These are phyloP conservation scores for Nitzschia sp. DNA, from an alignment of 108 stramenopile species.

Conservation along the genomic window DNA sequence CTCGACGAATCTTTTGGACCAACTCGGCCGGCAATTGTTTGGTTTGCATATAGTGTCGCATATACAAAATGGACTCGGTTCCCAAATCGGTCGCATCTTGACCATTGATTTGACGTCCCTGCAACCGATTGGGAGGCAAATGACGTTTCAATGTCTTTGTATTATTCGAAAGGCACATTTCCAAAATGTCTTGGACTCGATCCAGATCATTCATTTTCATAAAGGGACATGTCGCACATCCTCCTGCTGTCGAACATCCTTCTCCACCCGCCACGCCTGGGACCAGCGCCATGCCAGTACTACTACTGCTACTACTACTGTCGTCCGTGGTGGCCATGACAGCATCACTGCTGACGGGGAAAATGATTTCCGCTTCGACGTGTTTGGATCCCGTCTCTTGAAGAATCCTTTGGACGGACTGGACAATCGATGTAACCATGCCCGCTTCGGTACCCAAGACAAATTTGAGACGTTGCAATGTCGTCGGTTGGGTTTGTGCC, in stretches of 20 bases:
- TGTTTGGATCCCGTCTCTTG: conserved; percentile 31
- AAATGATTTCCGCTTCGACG: conserved; percentile 90
- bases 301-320: conserved; percentile 6
- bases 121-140: conserved; percentile 71
- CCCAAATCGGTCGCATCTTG: conserved; percentile 81
- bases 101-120: conserved; percentile 76
- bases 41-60: conserved; percentile 86
- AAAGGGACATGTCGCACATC: conserved; percentile 96
- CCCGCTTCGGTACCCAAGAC: conserved; percentile 93
- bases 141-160: conserved; percentile 31
- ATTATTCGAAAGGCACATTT: conserved; percentile 41
- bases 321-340: conserved; percentile 64
- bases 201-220: conserved; percentile 98
- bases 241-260: conserved; percentile 94
- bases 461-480: conserved; percentile 63
- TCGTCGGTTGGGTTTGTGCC: conserved; percentile 4
- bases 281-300: conserved; percentile 58
- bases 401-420: conserved; percentile 83
- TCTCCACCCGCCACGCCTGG: conserved; percentile 93
- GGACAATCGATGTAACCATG: conserved; percentile 94
- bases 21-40: conserved; percentile 61
- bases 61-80: conserved; percentile 86
- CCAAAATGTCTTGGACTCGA: conserved; percentile 77
- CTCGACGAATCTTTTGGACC: conserved; percentile 45
- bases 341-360: conserved; percentile 93